Evolutionary conservation across 2,329 filamentous ascomycete genomes (phyloP).

Genomic region (Alternaria metachromatica): DNA sequence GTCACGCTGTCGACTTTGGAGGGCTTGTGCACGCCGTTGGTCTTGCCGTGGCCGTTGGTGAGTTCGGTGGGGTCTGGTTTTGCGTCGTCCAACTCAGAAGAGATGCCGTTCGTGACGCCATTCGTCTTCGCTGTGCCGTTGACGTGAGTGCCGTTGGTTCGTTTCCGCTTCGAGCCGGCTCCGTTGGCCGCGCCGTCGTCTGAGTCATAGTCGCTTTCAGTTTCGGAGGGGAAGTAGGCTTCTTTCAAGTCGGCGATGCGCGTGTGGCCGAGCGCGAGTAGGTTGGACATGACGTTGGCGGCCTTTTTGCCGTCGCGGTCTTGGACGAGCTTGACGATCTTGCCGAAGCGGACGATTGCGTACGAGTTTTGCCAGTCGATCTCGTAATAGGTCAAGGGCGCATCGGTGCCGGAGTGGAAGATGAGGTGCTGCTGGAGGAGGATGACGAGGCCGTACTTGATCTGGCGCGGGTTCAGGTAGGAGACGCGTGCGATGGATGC

Average conservation of each 20-base stretch:
- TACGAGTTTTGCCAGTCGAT: constrained; percentile 83
- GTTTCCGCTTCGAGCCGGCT: constrained; percentile 29
- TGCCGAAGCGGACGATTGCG: constrained; percentile 79
- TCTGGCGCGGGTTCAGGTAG: constrained; percentile 73
- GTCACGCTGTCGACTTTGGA: constrained; percentile 15
- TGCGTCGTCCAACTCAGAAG: constrained; percentile 12
- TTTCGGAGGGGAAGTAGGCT: constrained; percentile 59
- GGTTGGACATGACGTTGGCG: constrained; percentile 73
- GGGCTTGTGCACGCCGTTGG: constrained; percentile 18
- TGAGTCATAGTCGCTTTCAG: constrained; percentile 43
- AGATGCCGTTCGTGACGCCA: constrained; percentile 18
- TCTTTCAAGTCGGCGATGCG: constrained; percentile 73
- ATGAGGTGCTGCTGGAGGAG: constrained; percentile 89
- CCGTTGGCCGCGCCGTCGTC: constrained; percentile 37
- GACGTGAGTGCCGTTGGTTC: constrained; percentile 26
- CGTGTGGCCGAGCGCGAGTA: constrained; percentile 80
- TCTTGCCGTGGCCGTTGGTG: constrained; percentile 17
- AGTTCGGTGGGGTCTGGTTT: constrained; percentile 7
- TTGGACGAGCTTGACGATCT: constrained; percentile 78
- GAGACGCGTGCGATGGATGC: constrained; percentile 74
- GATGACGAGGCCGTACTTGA: constrained; percentile 81
- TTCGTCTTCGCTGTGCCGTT: constrained; percentile 29
- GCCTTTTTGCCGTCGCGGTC: constrained; percentile 77
- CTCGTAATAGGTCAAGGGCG: constrained; percentile 76
- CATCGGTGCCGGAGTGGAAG: constrained; percentile 72